These are phyloP conservation scores for Solanum okadae DNA, from an alignment of 257 asterid genomes.

Conservation along the genomic window DNA sequence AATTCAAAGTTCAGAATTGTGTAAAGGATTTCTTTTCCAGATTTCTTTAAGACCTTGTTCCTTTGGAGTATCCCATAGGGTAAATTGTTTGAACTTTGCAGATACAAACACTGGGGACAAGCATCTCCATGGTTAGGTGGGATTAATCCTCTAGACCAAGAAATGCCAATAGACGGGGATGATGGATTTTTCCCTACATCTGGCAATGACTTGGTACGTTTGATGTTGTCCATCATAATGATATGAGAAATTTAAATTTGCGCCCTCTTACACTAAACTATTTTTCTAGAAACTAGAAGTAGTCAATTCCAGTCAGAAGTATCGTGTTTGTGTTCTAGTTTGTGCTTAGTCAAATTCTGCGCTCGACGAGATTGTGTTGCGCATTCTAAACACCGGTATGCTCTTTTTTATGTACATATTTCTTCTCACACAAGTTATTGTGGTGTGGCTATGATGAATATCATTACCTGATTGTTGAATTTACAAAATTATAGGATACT, in stretches of 20 bases:
- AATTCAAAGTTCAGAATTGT: background rate
- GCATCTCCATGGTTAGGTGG: slow-evolving; percentile 88
- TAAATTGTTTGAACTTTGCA: too few relatives aligned
- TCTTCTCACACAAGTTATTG: background rate
- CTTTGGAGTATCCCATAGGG: background rate
- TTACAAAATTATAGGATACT: background rate
- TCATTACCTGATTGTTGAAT: background rate
- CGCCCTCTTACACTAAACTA: slow-evolving; percentile 8
- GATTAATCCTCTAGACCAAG: slow-evolving; percentile 65
- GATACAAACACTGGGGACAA: slow-evolving; percentile 5
- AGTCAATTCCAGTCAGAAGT: slow-evolving; percentile 73
- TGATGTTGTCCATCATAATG: background rate
- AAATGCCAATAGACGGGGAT: slow-evolving; percentile 85
- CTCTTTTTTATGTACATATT: background rate
- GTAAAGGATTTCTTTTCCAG: background rate
- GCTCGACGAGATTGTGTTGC: slow-evolving; percentile 88
- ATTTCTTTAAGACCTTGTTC: background rate
- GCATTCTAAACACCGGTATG: slow-evolving; percentile 63
- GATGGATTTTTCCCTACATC: slow-evolving; percentile 60
- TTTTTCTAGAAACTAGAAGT: slow-evolving; percentile 71
- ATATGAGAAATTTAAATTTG: background rate
- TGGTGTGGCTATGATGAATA: background rate
- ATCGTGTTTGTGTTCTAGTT: slow-evolving; percentile 82
- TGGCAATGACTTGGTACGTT: slow-evolving; percentile 74
- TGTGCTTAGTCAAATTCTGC: slow-evolving; percentile 97